Evolutionary conservation across 345 rosid species (phyloP).

Genomic region (Xanthoceras sorbifolium): DNA sequence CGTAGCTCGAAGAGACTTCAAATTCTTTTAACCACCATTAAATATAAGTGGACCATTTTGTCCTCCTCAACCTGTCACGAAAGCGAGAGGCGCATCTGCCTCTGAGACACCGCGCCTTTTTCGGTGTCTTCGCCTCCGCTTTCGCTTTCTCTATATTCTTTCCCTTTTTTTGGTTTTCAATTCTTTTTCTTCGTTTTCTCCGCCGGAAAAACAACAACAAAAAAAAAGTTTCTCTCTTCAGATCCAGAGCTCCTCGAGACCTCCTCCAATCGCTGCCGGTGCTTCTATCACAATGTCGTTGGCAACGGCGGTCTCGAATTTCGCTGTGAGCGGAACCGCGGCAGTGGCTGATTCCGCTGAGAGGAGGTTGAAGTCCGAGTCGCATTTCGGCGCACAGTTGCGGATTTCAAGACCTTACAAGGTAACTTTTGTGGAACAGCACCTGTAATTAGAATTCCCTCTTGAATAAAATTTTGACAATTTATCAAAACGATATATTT

Average conservation of each 20-base stretch:
- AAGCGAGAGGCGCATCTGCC: not conserved
- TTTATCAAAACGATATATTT: no score
- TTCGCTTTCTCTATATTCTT: not conserved
- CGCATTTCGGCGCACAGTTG: not conserved
- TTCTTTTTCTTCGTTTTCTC: not conserved
- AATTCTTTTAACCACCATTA: not conserved
- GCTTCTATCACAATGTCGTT: conserved; percentile 25
- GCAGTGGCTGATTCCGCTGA: conserved; percentile 11
- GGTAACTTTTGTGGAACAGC: not conserved
- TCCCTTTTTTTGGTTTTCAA: not conserved
- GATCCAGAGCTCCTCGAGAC: not conserved
- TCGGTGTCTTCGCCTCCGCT: conserved; percentile 42
- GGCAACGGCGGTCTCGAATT: conserved; percentile 24
- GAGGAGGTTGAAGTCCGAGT: conserved; percentile 1
- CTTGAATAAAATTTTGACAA: no score
- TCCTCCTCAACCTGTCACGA: not conserved
- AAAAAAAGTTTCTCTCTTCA: not conserved
- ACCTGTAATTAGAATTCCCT: no score
- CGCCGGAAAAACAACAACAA: not conserved
- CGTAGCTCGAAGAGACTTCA: not conserved
- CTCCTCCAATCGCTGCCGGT: not conserved
- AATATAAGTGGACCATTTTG: not conserved
- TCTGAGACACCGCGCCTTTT: conserved; percentile 15
- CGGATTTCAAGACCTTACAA: conserved; percentile 16
- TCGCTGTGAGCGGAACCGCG: not conserved